Evolutionary conservation across 2,329 filamentous ascomycete species (phyloP).

Genomic region (Diaporthe nobilis): DNA sequence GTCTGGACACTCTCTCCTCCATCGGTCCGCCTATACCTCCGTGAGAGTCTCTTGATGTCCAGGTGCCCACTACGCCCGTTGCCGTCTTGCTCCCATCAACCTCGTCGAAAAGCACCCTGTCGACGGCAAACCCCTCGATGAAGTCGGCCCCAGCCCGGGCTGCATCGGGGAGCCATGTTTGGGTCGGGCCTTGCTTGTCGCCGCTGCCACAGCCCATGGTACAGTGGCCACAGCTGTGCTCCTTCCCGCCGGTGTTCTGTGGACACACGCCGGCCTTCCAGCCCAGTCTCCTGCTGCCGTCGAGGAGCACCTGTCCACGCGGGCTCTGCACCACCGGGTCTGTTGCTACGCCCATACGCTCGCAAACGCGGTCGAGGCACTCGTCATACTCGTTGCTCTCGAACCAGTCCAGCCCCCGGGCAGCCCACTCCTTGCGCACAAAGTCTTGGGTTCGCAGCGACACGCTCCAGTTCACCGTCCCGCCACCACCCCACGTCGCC

Average conservation of each 20-base stretch:
- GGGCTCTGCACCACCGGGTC: slow-evolving; percentile 80
- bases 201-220: slow-evolving; percentile 73
- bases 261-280: slow-evolving; percentile 79
- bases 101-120: slow-evolving; percentile 78
- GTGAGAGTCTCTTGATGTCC: slow-evolving; percentile 78
- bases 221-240: slow-evolving; percentile 82
- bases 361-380: slow-evolving; percentile 84
- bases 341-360: slow-evolving; percentile 81
- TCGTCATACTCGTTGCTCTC: slow-evolving; percentile 80
- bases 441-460: slow-evolving; percentile 76
- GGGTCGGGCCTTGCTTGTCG: slow-evolving; percentile 84
- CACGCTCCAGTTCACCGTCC: slow-evolving; percentile 86
- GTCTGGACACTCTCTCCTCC: slow-evolving; percentile 65
- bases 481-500: slow-evolving; percentile 83
- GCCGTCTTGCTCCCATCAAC: slow-evolving; percentile 66
- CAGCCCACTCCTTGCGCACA: slow-evolving; percentile 86
- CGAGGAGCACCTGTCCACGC: slow-evolving; percentile 78
- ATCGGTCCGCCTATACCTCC: slow-evolving; percentile 67
- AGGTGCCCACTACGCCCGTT: slow-evolving; percentile 79
- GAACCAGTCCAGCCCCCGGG: slow-evolving; percentile 79
- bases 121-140: slow-evolving; percentile 84
- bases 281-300: slow-evolving; percentile 81
- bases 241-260: slow-evolving; percentile 82
- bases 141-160: slow-evolving; percentile 83
- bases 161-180: slow-evolving; percentile 85